A percentile compares a stretch with the other conserved stretches of the same genome.
Conservation (phyloP, 1,284 basidiomycete genomes). For the Pyrrhoderma noxium region DNA sequence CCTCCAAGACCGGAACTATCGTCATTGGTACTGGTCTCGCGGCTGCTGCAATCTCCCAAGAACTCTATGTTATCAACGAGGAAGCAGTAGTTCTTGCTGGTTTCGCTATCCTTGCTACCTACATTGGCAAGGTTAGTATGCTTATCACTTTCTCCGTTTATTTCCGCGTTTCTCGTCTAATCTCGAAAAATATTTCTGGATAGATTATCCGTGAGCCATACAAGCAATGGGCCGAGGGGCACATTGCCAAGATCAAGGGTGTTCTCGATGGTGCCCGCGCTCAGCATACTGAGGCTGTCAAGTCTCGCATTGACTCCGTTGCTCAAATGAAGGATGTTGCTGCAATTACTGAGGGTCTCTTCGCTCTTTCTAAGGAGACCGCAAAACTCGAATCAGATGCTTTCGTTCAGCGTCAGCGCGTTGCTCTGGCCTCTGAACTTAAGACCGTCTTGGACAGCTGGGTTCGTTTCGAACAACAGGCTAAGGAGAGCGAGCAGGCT, state of each 20-base stretch:
- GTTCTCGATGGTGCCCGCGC: slow-evolving; percentile 80
- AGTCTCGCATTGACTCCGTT: slow-evolving; percentile 88
- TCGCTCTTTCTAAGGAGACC: slow-evolving; percentile 86
- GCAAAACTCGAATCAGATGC: slow-evolving; percentile 86
- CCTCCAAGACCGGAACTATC: slow-evolving; percentile 92
- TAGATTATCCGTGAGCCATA: slow-evolving; percentile 77
- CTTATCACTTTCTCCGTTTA: background rate
- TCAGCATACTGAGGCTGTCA: slow-evolving; percentile 91
- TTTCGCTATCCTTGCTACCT: slow-evolving; percentile 81
- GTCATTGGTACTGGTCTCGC: slow-evolving; percentile 86
- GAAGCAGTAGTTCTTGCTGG: slow-evolving; percentile 82
- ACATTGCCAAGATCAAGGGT: slow-evolving; percentile 77
- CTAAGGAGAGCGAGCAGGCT: slow-evolving; percentile 93
- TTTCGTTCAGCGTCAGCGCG: slow-evolving; percentile 89
- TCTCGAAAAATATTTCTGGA: slow-evolving; percentile 12
- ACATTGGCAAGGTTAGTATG: slow-evolving; percentile 65
- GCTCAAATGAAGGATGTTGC: slow-evolving; percentile 93
- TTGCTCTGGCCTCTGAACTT: slow-evolving; percentile 80
- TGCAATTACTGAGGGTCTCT: slow-evolving; percentile 83
- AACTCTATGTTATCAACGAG: slow-evolving; percentile 97
- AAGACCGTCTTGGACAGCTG: slow-evolving; percentile 96
- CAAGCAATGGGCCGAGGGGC: slow-evolving; percentile 85
- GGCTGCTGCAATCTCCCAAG: slow-evolving; percentile 93
- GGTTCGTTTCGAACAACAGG: slow-evolving; percentile 96
- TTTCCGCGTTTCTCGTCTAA: background rate